phyloP scores from a whole-genome alignment of 176 grass and related monocot species.

The Avena sativa region DNA sequence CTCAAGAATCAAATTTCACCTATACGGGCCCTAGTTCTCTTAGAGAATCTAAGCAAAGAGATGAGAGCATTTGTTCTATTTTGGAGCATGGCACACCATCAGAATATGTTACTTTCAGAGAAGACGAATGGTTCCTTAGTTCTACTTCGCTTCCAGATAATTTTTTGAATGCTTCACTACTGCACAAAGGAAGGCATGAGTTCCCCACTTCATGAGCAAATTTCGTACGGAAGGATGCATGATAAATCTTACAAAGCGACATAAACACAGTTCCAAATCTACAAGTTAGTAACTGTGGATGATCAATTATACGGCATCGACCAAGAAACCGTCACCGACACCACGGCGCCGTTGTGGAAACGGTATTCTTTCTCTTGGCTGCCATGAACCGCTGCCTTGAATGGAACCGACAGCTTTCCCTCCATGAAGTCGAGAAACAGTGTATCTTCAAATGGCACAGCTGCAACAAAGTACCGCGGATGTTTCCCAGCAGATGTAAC shows the following conservation, averaged over 20 bases:
- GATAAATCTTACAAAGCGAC: not conserved
- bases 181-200: too few species aligned
- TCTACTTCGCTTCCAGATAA: too few species aligned
- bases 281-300: not conserved
- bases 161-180: too few species aligned
- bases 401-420: not conserved
- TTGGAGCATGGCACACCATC: too few species aligned
- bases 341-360: not conserved
- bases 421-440: conserved; percentile 16
- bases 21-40: too few species aligned
- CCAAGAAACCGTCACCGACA: conserved; percentile 1
- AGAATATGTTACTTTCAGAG: too few species aligned
- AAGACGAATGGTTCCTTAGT: too few species aligned
- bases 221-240: not conserved
- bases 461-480: not conserved
- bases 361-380: conserved; percentile 24
- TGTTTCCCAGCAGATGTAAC: not conserved
- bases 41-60: too few species aligned
- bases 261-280: not conserved
- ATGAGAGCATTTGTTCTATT: too few species aligned
- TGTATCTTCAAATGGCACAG: conserved; percentile 1
- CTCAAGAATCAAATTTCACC: too few species aligned
- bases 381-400: conserved; percentile 13
- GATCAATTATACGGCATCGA: not conserved
- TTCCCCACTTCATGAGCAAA: not conserved